These are phyloP conservation scores for Tagetes erecta DNA, from an alignment of 129 eudicot genomes.

Conservation along the genomic window DNA sequence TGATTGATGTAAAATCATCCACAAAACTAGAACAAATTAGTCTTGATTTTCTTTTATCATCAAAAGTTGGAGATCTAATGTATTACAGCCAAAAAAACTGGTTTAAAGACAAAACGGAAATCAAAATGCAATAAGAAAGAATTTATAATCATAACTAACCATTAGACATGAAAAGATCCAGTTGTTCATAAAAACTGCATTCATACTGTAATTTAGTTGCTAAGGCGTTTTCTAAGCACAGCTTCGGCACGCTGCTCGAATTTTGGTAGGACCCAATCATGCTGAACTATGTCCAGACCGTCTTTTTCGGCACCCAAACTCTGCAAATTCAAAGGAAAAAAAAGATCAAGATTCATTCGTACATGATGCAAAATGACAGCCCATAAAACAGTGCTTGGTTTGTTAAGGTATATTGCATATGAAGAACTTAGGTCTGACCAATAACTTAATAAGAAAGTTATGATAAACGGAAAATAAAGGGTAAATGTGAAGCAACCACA, in stretches of 20 bases:
- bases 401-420: too few relatives aligned
- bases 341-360: not conserved
- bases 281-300: slow-evolving; percentile 77
- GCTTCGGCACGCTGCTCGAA: slow-evolving; percentile 92
- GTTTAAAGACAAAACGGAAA: too few relatives aligned
- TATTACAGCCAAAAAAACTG: not conserved
- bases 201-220: slow-evolving; percentile 8
- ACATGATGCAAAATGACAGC: not conserved
- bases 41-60: not conserved
- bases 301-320: slow-evolving; percentile 95
- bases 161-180: not conserved
- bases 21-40: not conserved
- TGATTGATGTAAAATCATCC: not conserved
- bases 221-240: slow-evolving; percentile 70
- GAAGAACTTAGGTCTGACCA: not conserved
- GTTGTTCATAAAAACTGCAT: not conserved
- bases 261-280: slow-evolving; percentile 92
- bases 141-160: slow-evolving; percentile 9
- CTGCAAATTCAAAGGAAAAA: slow-evolving; percentile 25
- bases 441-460: too few relatives aligned
- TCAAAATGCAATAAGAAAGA: not conserved
- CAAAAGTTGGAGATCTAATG: not conserved
- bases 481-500: not conserved
- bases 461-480: not conserved
- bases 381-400: too few relatives aligned